phyloP scores from a whole-genome alignment of 352 stramenopile species.

The Globisporangium takayamanum region DNA sequence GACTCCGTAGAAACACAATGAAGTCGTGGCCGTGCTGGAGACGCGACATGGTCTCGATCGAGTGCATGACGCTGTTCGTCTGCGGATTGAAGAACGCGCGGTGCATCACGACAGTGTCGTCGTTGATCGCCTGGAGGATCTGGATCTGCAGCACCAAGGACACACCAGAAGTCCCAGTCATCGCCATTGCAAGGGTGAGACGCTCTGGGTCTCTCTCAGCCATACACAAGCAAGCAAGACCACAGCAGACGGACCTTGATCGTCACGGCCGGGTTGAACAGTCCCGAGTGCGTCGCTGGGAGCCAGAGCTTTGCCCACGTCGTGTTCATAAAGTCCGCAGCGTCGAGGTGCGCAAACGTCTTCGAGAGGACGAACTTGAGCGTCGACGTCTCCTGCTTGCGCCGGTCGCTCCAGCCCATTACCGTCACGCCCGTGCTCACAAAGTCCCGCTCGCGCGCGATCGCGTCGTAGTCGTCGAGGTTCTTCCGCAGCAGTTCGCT shows the following conservation, averaged over 20 bases:
- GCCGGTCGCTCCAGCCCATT: constrained; percentile 12
- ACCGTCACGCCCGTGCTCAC: constrained; percentile 16
- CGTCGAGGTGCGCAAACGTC: constrained; percentile 11
- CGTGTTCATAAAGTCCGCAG: constrained; percentile 18
- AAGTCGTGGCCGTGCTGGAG: constrained; percentile 19
- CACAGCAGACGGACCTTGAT: constrained; percentile 14
- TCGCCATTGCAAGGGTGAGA: background rate
- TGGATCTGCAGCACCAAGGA: constrained; percentile 14
- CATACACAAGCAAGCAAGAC: background rate
- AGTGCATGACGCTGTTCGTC: constrained; percentile 23
- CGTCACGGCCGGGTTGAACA: constrained; percentile 25
- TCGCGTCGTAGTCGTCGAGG: constrained; percentile 21
- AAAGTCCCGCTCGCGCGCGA: constrained; percentile 18
- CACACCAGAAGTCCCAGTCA: background rate
- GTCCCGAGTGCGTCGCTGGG: constrained; percentile 19
- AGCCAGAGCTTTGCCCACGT: constrained; percentile 22
- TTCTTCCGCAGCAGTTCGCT: constrained; percentile 17
- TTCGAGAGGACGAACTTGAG: constrained; percentile 16
- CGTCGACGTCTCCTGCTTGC: constrained; percentile 9
- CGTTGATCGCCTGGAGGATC: constrained; percentile 26
- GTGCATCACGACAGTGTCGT: constrained; percentile 31
- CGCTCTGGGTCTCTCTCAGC: too few relatives aligned
- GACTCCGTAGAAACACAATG: constrained; percentile 27
- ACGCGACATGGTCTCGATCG: constrained; percentile 26
- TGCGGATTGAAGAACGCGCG: constrained; percentile 33